These are phyloP conservation scores for Ogataea zsoltii DNA, from an alignment of 805 yeast species.

Conservation along the genomic window DNA sequence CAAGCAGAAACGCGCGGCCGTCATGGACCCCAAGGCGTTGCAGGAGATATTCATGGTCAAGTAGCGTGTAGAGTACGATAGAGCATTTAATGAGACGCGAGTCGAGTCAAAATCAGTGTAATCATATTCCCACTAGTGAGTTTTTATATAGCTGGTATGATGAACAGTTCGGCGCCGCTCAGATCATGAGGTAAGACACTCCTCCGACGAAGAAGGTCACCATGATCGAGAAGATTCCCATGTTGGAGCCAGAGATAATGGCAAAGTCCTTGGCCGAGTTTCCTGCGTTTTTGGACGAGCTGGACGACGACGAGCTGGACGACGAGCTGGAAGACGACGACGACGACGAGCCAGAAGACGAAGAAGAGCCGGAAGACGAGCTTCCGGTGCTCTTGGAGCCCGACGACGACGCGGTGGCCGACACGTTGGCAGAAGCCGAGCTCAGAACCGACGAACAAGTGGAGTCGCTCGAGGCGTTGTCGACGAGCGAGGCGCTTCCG, in stretches of 20 bases:
- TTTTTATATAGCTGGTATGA: too few relatives aligned
- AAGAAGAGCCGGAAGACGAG: constrained; percentile 21
- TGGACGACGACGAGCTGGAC: constrained; percentile 28
- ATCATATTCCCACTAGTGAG: too few relatives aligned
- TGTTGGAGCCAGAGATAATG: constrained; percentile 23
- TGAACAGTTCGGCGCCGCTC: too few relatives aligned
- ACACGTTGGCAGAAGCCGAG: constrained; percentile 41
- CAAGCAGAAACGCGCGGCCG: constrained; percentile 87
- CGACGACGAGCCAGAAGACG: constrained; percentile 23
- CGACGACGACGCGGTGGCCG: constrained; percentile 35
- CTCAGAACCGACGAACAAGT: constrained; percentile 52
- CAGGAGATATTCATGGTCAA: constrained; percentile 89
- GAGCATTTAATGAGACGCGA: too few relatives aligned
- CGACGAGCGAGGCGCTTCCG: constrained; percentile 63
- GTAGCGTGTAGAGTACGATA: constrained; percentile 14
- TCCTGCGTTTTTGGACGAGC: constrained; percentile 32
- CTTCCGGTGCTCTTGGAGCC: constrained; percentile 15
- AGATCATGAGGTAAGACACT: constrained; percentile 36
- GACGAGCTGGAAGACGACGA: constrained; percentile 26
- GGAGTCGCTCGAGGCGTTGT: constrained; percentile 39
- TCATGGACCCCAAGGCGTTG: constrained; percentile 83
- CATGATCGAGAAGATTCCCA: constrained; percentile 37
- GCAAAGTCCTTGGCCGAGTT: constrained; percentile 18
- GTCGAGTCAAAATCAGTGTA: background rate
- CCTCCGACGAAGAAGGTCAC: constrained; percentile 47